phyloP scores from a whole-genome alignment of 2,329 filamentous ascomycete species.

The Penicillium sp. region DNA sequence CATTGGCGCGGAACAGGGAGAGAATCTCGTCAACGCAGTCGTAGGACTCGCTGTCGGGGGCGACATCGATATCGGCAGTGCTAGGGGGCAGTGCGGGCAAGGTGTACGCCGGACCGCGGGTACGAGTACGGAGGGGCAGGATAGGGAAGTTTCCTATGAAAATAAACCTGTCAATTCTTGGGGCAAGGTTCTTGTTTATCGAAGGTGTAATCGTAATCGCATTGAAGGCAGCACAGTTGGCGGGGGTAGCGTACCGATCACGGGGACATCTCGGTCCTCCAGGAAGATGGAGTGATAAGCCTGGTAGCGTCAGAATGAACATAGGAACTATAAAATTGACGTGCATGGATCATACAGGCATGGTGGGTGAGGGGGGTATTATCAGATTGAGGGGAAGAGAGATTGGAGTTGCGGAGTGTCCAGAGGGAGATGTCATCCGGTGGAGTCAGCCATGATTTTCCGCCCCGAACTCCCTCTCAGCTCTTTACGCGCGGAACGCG shows the following conservation, averaged over 20 bases:
- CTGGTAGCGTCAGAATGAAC: conserved; percentile 50
- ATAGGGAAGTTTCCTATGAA: conserved; percentile 84
- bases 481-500: conserved; percentile 48
- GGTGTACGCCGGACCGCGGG: conserved; percentile 90
- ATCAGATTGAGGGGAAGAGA: conserved; percentile 13
- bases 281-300: conserved; percentile 98
- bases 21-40: conserved; percentile 95
- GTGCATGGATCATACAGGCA: conserved; percentile 48
- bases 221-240: conserved; percentile 14
- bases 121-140: conserved; percentile 90
- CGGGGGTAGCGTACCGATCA: conserved; percentile 58
- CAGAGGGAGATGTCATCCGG: conserved; percentile 32
- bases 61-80: conserved; percentile 56
- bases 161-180: conserved; percentile 14
- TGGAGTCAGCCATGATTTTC: conserved; percentile 40
- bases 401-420: conserved; percentile 13
- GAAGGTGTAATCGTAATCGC: conserved; percentile 5
- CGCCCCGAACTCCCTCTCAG: conserved; percentile 37
- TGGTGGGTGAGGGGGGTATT: conserved; percentile 35
- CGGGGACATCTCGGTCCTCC: conserved; percentile 71
- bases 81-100: conserved; percentile 69
- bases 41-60: conserved; percentile 90
- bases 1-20: conserved; percentile 93
- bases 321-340: background rate
- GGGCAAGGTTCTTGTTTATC: background rate